A percentile compares a stretch with the other conserved stretches of the same genome.
These are phyloP conservation scores for Vaccinium myrtillus DNA, from an alignment of 148 eudicot species.

Conservation along the genomic window DNA sequence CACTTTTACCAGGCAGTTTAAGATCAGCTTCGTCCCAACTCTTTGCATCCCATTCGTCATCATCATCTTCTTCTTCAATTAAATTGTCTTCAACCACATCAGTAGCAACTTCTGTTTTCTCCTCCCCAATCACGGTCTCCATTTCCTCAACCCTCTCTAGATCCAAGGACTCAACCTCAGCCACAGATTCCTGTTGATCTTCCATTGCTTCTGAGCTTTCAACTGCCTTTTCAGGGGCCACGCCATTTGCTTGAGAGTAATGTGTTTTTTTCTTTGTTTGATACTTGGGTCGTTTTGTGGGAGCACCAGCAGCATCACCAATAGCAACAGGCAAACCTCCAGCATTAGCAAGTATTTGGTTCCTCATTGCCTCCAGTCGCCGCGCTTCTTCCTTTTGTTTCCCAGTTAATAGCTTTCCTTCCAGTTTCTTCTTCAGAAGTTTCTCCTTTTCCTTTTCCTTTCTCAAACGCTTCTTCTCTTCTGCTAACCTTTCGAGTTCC, in stretches of 20 bases:
- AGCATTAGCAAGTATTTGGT: conserved; percentile 57
- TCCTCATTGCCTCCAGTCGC: conserved; percentile 75
- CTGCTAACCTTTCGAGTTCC: conserved; percentile 70
- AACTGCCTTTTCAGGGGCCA: conserved; percentile 31
- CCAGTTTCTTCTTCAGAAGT: conserved; percentile 60
- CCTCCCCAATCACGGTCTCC: conserved; percentile 26
- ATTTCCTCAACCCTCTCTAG: conserved; percentile 45
- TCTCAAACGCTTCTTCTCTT: conserved; percentile 69
- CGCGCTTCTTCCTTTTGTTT: conserved; percentile 94
- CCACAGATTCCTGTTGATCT: conserved; percentile 37
- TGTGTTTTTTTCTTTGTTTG: conserved; percentile 63
- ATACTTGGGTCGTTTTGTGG: conserved; percentile 69
- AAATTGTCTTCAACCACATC: conserved; percentile 47
- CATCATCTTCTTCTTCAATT: conserved; percentile 48
- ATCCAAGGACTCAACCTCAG: conserved; percentile 43
- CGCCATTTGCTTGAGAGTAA: conserved; percentile 47
- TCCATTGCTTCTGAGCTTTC: conserved; percentile 43
- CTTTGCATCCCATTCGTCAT: conserved; percentile 96
- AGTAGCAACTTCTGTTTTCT: conserved; percentile 43
- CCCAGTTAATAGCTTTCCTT: conserved; percentile 68
- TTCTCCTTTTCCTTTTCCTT: conserved; percentile 92
- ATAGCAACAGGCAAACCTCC: conserved; percentile 45
- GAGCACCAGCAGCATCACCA: conserved; percentile 44
- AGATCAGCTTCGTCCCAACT: conserved; percentile 89
- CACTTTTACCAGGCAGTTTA: conserved; percentile 60